A percentile compares a stretch with the other conserved stretches of the same genome.
Evolutionary conservation across 108 stramenopile species (phyloP).

Genomic region (Nitzschia palea): DNA sequence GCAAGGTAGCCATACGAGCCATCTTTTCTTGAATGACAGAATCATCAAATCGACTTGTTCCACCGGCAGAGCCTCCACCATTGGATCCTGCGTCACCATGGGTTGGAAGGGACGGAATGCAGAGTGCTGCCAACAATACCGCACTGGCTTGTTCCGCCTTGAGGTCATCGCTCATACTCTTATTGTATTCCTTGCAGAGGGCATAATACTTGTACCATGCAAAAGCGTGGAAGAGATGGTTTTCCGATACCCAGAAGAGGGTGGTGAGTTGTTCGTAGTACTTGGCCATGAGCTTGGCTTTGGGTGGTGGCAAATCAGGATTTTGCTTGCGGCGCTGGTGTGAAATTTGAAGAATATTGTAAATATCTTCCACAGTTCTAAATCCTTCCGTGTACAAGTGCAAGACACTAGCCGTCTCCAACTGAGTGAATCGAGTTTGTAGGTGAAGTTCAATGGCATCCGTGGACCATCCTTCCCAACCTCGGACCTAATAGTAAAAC

Average conservation of each 20-base stretch:
- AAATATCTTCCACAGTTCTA: conserved; percentile 98
- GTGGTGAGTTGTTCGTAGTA: conserved; percentile 97
- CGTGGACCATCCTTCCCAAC: conserved; percentile 94
- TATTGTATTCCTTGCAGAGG: conserved; percentile 90
- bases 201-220: conserved; percentile 94
- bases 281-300: conserved; percentile 93
- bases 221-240: conserved; percentile 98
- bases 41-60: conserved; percentile 52
- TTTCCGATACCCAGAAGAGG: conserved; percentile 97
- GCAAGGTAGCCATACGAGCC: conserved; percentile 92
- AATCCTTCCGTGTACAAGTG: conserved; percentile 98
- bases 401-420: conserved; percentile 89
- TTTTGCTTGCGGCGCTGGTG: conserved; percentile 71
- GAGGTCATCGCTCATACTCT: conserved; percentile 82
- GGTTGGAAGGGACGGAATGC: conserved; percentile 71
- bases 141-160: conserved; percentile 74
- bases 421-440: conserved; percentile 94
- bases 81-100: conserved; percentile 10
- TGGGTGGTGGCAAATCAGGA: conserved; percentile 74
- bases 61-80: conserved; percentile 24
- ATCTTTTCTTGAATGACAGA: conserved; percentile 90
- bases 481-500: conserved; percentile 61
- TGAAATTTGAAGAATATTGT: conserved; percentile 92
- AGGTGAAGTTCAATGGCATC: conserved; percentile 95
- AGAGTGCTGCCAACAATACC: conserved; percentile 91